Percentiles rank a stretch among this genome's conserved stretches.
phyloP scores from a whole-genome alignment of 768 basidiomycete genomes.

The Mycena alexandri region DNA sequence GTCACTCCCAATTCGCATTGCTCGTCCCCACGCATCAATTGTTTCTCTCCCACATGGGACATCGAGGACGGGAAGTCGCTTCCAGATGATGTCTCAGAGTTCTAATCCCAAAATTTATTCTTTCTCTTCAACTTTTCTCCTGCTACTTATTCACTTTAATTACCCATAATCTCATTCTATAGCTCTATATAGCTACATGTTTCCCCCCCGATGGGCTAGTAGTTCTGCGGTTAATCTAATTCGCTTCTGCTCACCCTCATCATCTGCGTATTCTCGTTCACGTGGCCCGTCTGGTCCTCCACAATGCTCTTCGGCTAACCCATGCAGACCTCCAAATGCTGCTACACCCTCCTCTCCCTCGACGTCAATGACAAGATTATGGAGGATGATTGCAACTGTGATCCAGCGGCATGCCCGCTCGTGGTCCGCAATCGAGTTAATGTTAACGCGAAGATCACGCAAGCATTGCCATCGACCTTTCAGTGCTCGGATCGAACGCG shows the following conservation, averaged over 20 bases:
- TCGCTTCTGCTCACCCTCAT: conserved; percentile 13
- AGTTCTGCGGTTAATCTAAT: conserved; percentile 13
- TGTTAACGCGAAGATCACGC: conserved; percentile 45
- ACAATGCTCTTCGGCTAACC: not conserved
- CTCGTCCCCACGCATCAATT: conserved; percentile 6
- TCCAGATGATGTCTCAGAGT: not conserved
- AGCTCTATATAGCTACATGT: too few species aligned
- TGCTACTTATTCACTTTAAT: too few species aligned
- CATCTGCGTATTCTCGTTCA: not conserved
- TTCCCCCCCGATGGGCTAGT: not conserved
- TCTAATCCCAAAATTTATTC: conserved; percentile 18
- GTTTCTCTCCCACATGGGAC: conserved; percentile 22
- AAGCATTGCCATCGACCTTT: conserved; percentile 51
- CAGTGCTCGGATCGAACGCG: conserved; percentile 51
- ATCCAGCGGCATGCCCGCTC: conserved; percentile 46
- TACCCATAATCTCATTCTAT: too few species aligned
- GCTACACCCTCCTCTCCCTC: conserved; percentile 41
- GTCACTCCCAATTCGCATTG: not conserved
- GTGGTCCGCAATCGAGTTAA: conserved; percentile 46
- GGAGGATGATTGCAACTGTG: conserved; percentile 49
- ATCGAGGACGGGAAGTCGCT: conserved; percentile 11
- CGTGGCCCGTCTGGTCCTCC: not conserved
- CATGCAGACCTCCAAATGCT: not conserved
- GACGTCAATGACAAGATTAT: conserved; percentile 51
- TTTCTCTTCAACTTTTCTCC: too few species aligned